Conservation (phyloP, 1,139 yeast species). For the Zygoascus meyerae region DNA sequence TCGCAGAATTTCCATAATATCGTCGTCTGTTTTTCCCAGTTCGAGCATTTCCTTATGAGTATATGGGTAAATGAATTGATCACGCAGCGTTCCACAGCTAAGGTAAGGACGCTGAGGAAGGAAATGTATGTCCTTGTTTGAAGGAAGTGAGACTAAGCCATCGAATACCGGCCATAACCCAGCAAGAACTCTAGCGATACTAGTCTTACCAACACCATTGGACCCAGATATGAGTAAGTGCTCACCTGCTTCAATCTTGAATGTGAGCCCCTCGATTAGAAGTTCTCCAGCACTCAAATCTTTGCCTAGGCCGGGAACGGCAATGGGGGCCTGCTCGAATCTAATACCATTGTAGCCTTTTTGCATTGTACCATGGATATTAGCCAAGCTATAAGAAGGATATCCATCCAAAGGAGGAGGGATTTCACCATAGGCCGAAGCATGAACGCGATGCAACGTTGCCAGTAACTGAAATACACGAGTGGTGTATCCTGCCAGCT, state of each 20-base stretch:
- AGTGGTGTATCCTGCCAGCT: constrained; percentile 85
- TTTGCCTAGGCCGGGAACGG: constrained; percentile 52
- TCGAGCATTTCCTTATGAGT: constrained; percentile 73
- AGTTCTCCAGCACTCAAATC: constrained; percentile 35
- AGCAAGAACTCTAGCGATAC: constrained; percentile 76
- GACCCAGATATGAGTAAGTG: constrained; percentile 78
- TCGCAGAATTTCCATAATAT: constrained; percentile 59
- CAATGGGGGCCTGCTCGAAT: constrained; percentile 75
- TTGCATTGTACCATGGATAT: constrained; percentile 78
- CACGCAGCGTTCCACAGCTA: constrained; percentile 73
- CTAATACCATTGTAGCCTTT: constrained; percentile 72
- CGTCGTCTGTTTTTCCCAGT: constrained; percentile 63
- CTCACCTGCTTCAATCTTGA: constrained; percentile 60
- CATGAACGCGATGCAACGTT: constrained; percentile 77
- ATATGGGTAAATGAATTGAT: constrained; percentile 81
- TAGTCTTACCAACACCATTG: constrained; percentile 87
- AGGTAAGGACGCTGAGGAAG: constrained; percentile 81
- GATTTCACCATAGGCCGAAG: constrained; percentile 34
- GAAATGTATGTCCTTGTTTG: constrained; percentile 63
- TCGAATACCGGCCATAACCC: constrained; percentile 88
- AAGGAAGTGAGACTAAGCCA: constrained; percentile 78
- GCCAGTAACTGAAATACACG: constrained; percentile 72
- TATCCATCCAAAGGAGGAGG: constrained; percentile 10
- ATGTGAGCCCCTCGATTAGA: constrained; percentile 55
- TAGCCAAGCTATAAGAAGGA: constrained; percentile 34